phyloP scores from a whole-genome alignment of 352 stramenopile species.

The Pythium pectinolyticum region DNA sequence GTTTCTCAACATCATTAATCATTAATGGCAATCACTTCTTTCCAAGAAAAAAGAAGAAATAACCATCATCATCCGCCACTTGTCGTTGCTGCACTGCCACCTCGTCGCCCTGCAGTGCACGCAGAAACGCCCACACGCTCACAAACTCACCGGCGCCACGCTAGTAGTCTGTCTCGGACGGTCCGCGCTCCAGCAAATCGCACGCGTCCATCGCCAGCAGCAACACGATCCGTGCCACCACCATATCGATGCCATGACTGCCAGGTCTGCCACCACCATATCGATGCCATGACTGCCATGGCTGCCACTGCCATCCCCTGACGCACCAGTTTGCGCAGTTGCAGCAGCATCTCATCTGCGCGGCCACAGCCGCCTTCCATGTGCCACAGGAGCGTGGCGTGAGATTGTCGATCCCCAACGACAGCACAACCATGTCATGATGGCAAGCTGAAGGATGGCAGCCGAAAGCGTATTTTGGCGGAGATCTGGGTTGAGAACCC shows the following conservation, averaged over 20 bases:
- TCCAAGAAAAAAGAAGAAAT: no score
- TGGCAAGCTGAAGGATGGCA: no score
- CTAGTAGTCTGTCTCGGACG: background rate
- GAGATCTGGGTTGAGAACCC: no score
- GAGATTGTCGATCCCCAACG: no score
- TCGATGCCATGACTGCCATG: no score
- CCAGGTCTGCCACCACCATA: no score
- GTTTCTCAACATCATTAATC: no score
- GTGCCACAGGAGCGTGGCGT: slow-evolving; percentile 28
- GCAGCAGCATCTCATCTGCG: slow-evolving; percentile 1
- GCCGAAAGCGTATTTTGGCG: no score
- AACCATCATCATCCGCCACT: no score
- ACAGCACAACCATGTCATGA: no score
- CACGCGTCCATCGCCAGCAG: slow-evolving; percentile 16
- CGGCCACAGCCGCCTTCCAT: background rate
- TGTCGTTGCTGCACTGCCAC: background rate
- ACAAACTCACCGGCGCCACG: background rate
- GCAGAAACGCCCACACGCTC: slow-evolving; percentile 10
- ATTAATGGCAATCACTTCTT: no score
- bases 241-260: background rate
- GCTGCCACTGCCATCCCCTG: slow-evolving; percentile 2
- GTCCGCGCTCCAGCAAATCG: no score
- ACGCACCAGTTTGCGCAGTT: background rate
- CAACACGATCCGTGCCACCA: slow-evolving; percentile 17
- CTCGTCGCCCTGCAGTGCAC: background rate